These are phyloP conservation scores for Letharia lupina DNA, from an alignment of 495 filamentous ascomycete genomes.

Conservation along the genomic window DNA sequence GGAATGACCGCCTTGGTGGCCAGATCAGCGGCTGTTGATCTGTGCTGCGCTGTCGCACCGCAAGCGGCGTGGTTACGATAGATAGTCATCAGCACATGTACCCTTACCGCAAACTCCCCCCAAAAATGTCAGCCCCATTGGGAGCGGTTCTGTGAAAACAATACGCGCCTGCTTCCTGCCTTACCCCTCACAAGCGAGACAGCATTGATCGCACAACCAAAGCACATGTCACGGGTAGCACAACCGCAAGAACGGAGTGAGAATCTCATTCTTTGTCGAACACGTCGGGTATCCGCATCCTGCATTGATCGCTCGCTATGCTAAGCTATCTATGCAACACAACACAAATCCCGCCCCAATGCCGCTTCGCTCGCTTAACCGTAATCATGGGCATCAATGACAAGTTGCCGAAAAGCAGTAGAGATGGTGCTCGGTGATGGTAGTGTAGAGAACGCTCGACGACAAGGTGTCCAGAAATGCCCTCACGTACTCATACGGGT, in stretches of 20 bases:
- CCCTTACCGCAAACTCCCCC: no score
- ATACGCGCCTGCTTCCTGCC: no score
- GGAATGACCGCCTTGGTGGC: no score
- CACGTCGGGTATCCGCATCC: not conserved
- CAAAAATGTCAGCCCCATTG: no score
- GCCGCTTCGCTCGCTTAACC: not conserved
- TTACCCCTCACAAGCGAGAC: no score
- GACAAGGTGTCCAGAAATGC: not conserved
- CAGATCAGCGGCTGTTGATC: no score
- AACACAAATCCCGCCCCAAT: not conserved
- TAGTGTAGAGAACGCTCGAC: not conserved
- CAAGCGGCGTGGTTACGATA: not conserved
- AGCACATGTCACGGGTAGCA: no score
- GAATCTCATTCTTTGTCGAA: no score
- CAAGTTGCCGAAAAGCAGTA: not conserved
- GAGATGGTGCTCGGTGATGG: not conserved
- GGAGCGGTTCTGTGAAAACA: no score
- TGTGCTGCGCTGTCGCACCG: no score
- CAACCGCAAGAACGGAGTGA: no score
- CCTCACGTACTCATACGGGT: not conserved
- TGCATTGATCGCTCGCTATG: not conserved
- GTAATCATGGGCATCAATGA: not conserved
- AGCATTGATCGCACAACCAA: no score
- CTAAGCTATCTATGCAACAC: not conserved
- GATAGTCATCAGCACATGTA: not conserved